Conservation (phyloP, 352 stramenopile genomes). For the Phytopythium aichiense region DNA sequence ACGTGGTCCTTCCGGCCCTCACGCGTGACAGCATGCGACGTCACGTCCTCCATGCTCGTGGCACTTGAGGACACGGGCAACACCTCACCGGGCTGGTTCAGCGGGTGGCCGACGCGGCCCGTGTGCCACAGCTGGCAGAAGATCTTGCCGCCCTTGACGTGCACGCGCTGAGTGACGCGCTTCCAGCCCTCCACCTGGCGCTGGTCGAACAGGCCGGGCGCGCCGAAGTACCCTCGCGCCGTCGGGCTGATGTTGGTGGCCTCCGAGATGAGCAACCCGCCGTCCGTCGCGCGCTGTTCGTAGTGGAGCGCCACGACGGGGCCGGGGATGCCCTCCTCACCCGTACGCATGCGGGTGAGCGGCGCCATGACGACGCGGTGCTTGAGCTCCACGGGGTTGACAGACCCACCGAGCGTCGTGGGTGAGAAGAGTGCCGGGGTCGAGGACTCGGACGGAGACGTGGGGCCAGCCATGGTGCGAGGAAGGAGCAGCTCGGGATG, state of each 20-base stretch:
- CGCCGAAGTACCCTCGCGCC: conserved; percentile 35
- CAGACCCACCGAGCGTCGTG: conserved; percentile 38
- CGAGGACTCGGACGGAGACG: not conserved
- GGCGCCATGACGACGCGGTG: conserved; percentile 73
- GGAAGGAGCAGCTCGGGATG: not conserved
- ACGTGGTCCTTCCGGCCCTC: conserved; percentile 31
- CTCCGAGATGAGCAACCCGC: conserved; percentile 56
- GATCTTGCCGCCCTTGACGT: conserved; percentile 73
- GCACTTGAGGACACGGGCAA: conserved; percentile 42
- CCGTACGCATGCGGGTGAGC: conserved; percentile 40
- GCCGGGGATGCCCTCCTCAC: conserved; percentile 29
- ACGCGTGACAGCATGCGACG: conserved; percentile 22
- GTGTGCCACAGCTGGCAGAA: conserved; percentile 86
- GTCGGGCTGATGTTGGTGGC: conserved; percentile 47
- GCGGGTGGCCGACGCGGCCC: conserved; percentile 53
- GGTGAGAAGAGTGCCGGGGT: conserved; percentile 32
- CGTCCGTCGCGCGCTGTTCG: conserved; percentile 48
- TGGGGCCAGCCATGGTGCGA: conserved; percentile 1
- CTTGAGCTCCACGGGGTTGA: conserved; percentile 28
- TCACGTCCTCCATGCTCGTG: conserved; percentile 24
- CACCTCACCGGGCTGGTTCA: conserved; percentile 42
- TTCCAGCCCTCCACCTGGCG: conserved; percentile 61
- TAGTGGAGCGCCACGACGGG: conserved; percentile 50
- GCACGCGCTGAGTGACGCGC: conserved; percentile 58
- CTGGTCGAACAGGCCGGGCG: conserved; percentile 46